Conservation (phyloP, 768 basidiomycete species). For the Mycena haematopus region DNA sequence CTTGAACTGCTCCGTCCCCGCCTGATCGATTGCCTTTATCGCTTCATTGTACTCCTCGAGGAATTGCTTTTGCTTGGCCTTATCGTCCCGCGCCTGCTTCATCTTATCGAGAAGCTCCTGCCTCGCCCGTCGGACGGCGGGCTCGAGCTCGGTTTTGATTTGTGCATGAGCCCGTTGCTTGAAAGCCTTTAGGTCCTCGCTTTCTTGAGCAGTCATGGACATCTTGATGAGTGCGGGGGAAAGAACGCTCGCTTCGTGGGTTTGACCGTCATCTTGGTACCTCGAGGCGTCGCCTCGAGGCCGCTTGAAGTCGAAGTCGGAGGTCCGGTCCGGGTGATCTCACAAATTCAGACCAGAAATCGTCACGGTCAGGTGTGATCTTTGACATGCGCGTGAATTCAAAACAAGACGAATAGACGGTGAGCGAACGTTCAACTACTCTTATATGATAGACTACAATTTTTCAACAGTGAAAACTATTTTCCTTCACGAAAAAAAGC, state of each 20-base stretch:
- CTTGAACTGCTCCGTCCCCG: constrained; percentile 20
- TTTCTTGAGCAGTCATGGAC: constrained; percentile 20
- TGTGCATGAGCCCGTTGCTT: constrained; percentile 25
- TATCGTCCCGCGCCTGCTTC: constrained; percentile 25
- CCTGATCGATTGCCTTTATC: constrained; percentile 18
- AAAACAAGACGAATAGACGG: no score
- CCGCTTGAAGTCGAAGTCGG: constrained; percentile 6
- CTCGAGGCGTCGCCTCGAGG: constrained; percentile 26
- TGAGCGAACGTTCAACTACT: no score
- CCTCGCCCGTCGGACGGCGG: constrained; percentile 17
- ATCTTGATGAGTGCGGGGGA: constrained; percentile 6
- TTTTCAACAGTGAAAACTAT: background rate
- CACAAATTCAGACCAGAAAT: no score
- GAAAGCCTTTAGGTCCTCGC: constrained; percentile 25
- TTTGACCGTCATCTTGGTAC: constrained; percentile 8
- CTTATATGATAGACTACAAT: background rate
- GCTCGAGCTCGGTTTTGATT: constrained; percentile 27
- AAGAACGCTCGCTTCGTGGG: constrained; percentile 16
- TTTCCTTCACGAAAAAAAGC: constrained; percentile 1
- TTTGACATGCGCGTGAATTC: no score
- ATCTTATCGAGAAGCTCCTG: constrained; percentile 26
- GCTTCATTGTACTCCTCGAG: constrained; percentile 27
- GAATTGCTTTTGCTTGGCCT: constrained; percentile 21
- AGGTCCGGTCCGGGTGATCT: background rate
- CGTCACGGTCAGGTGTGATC: constrained; percentile 4